phyloP scores from a whole-genome alignment of 345 rosid genomes.

The Aquilaria sinensis region DNA sequence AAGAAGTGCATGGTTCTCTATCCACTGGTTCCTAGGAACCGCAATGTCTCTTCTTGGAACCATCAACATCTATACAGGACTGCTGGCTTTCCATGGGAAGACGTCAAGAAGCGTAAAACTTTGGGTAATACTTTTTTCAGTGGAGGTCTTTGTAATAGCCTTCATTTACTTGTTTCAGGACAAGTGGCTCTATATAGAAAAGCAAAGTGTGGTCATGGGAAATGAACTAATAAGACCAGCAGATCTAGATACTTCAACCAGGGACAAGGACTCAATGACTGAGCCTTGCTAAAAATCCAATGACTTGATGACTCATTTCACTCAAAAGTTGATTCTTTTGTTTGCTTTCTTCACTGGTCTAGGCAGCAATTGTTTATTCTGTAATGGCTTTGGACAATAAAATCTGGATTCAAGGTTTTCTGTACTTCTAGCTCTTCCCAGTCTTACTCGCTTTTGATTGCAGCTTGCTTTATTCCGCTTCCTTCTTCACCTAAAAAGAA shows the following conservation, averaged over 20 bases:
- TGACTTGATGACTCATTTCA: background rate
- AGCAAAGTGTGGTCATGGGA: constrained; percentile 34
- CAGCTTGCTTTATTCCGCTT: too few relatives aligned
- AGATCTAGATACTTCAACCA: constrained; percentile 14
- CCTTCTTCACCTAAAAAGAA: too few relatives aligned
- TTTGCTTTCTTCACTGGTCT: too few relatives aligned
- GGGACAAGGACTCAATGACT: constrained; percentile 12
- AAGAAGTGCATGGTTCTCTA: constrained; percentile 46
- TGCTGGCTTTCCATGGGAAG: constrained; percentile 46
- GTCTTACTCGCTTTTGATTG: too few relatives aligned
- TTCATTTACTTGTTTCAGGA: constrained; percentile 57
- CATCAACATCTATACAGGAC: constrained; percentile 45
- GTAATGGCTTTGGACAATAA: too few relatives aligned
- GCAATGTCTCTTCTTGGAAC: constrained; percentile 37
- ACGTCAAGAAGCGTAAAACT: constrained; percentile 38
- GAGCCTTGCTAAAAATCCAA: constrained; percentile 17
- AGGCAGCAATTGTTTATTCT: too few relatives aligned
- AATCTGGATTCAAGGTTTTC: too few relatives aligned
- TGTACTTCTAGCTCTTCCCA: too few relatives aligned
- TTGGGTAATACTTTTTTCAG: constrained; percentile 41
- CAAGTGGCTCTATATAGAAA: constrained; percentile 46
- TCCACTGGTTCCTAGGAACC: constrained; percentile 57
- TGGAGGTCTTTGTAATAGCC: constrained; percentile 27
- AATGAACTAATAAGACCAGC: constrained; percentile 20
- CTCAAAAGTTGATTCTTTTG: constrained; percentile 1